Conservation (phyloP, 2,329 filamentous ascomycete genomes). For the Sporothrix brasiliensis region DNA sequence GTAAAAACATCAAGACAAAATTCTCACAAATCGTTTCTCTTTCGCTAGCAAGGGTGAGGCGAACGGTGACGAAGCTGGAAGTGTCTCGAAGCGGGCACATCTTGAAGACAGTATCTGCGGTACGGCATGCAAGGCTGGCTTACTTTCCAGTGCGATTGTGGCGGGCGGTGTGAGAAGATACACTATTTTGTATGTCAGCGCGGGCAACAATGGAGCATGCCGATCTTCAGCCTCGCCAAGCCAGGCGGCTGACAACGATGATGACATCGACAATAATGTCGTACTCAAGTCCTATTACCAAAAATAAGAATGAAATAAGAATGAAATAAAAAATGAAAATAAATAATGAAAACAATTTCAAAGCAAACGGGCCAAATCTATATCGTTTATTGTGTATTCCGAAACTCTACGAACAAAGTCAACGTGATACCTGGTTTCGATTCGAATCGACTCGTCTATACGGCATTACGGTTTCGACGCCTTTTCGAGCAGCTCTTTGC, state of each 20-base stretch:
- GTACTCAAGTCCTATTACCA: background rate
- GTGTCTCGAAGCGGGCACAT: too few relatives aligned
- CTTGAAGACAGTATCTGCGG: background rate
- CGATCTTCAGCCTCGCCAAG: background rate
- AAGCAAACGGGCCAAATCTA: background rate
- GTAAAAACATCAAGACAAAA: background rate
- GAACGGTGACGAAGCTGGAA: background rate
- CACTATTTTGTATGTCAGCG: background rate
- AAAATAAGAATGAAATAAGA: background rate
- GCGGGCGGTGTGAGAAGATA: background rate
- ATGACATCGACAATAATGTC: too few relatives aligned
- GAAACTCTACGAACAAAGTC: background rate
- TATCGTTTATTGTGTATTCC: background rate
- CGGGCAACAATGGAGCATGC: background rate
- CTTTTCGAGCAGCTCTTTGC: slow-evolving; percentile 33
- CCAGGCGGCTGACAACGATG: background rate
- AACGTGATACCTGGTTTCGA: too few relatives aligned
- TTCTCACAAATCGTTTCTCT: background rate
- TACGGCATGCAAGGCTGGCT: background rate
- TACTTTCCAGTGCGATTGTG: background rate
- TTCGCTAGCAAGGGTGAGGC: background rate
- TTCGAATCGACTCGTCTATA: background rate
- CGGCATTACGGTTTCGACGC: slow-evolving; percentile 25
- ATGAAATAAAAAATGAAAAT: background rate
- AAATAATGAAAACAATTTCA: background rate